Conservation (phyloP, 331 rosid species). For the Malus hybrid region DNA sequence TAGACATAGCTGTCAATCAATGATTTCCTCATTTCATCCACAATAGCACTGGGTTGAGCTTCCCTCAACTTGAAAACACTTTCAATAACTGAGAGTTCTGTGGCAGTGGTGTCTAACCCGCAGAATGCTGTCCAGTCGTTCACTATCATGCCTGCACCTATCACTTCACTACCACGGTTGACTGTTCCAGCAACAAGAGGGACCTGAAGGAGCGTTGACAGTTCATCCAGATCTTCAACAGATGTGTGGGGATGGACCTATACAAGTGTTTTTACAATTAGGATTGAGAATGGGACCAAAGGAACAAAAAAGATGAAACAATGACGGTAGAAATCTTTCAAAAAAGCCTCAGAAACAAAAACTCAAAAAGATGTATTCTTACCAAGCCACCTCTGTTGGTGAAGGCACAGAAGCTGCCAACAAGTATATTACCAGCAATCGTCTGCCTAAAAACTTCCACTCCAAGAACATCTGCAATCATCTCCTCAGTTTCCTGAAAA, state of each 20-base stretch:
- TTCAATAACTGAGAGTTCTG: slow-evolving; percentile 76
- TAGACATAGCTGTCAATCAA: slow-evolving; percentile 71
- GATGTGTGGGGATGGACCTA: slow-evolving; percentile 98
- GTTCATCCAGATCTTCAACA: slow-evolving; percentile 84
- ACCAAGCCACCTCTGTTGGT: slow-evolving; percentile 95
- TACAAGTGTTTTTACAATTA: not conserved
- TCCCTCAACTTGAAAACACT: slow-evolving; percentile 86
- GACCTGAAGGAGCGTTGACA: slow-evolving; percentile 89
- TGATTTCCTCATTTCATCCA: slow-evolving; percentile 79
- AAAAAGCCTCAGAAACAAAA: not conserved
- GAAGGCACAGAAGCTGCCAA: slow-evolving; percentile 83
- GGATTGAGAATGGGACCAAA: not conserved
- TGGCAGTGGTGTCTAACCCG: slow-evolving; percentile 84
- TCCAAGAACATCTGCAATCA: slow-evolving; percentile 92
- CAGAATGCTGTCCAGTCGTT: slow-evolving; percentile 94
- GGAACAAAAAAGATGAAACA: not conserved
- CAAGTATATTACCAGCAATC: slow-evolving; percentile 84
- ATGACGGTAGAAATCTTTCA: not conserved
- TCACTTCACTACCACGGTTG: slow-evolving; percentile 81
- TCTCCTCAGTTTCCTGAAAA: slow-evolving; percentile 82
- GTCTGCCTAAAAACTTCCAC: slow-evolving; percentile 98
- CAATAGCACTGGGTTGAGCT: slow-evolving; percentile 72
- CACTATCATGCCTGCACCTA: slow-evolving; percentile 69
- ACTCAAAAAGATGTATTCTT: not conserved
- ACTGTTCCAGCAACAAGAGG: slow-evolving; percentile 82